A percentile compares a stretch with the other conserved stretches of the same genome.
Conservation (phyloP, 768 basidiomycete genomes). For the Agrocybe praecox region DNA sequence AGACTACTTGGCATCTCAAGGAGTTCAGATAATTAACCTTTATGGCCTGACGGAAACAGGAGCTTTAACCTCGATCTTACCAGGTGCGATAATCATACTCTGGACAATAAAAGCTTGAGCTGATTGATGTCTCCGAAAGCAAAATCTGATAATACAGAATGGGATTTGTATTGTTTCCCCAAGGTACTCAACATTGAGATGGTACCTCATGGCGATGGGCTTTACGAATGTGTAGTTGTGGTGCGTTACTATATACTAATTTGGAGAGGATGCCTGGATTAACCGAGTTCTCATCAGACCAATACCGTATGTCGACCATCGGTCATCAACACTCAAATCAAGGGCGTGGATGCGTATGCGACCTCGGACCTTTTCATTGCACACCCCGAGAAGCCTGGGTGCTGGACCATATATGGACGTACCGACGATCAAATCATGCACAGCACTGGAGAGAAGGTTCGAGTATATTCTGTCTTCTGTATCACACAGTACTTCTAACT, state of each 20-base stretch:
- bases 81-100: background rate
- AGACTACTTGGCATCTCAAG: slow-evolving; percentile 7
- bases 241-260: background rate
- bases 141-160: background rate
- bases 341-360: slow-evolving; percentile 1
- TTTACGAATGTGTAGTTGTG: slow-evolving; percentile 4
- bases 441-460: slow-evolving; percentile 11
- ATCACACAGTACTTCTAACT: no score
- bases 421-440: slow-evolving; percentile 14
- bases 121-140: no score
- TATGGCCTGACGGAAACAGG: background rate
- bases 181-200: background rate
- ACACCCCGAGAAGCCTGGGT: slow-evolving; percentile 6
- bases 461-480: no score
- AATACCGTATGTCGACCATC: background rate
- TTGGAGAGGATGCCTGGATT: no score
- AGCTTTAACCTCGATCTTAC: background rate
- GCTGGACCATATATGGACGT: slow-evolving; percentile 12
- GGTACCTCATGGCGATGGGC: background rate
- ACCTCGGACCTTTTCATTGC: slow-evolving; percentile 5
- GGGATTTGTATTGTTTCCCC: slow-evolving; percentile 5
- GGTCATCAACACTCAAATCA: slow-evolving; percentile 1
- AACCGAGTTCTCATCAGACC: no score
- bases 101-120: no score
- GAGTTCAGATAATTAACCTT: background rate